phyloP scores from a whole-genome alignment of 192 early-diverging fungal species.

The Linderina pennispora region DNA sequence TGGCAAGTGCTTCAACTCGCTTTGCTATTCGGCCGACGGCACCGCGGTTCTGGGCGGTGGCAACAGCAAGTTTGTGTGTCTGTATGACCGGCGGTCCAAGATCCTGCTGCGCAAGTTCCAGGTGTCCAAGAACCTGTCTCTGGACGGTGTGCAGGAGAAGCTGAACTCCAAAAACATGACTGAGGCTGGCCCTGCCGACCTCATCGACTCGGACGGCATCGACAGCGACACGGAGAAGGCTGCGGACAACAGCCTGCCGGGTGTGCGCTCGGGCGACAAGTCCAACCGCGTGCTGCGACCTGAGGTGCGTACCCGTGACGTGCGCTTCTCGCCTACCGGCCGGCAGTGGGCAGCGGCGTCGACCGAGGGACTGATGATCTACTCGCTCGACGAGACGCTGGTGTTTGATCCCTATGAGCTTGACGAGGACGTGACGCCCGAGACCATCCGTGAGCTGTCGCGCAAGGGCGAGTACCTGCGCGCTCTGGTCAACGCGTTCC shows the following conservation, averaged over 20 bases:
- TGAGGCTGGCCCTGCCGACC: constrained; percentile 80
- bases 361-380: constrained; percentile 93
- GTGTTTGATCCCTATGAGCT: constrained; percentile 98
- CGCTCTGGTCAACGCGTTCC: constrained; percentile 88
- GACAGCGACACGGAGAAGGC: constrained; percentile 76
- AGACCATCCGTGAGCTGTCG: constrained; percentile 69
- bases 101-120: constrained; percentile 86
- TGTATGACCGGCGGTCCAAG: constrained; percentile 76
- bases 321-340: constrained; percentile 92
- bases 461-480: constrained; percentile 74
- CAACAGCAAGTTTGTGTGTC: constrained; percentile 90
- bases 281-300: constrained; percentile 70
- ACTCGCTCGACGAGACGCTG: constrained; percentile 88
- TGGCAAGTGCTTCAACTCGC: constrained; percentile 84
- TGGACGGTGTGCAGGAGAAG: constrained; percentile 88
- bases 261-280: constrained; percentile 79
- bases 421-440: constrained; percentile 93
- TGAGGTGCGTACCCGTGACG: constrained; percentile 75
- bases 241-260: constrained; percentile 75
- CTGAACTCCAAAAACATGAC: constrained; percentile 92
- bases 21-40: constrained; percentile 95
- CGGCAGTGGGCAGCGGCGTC: constrained; percentile 93
- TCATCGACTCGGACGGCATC: constrained; percentile 78
- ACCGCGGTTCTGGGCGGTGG: constrained; percentile 88
- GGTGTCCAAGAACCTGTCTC: constrained; percentile 85